phyloP scores from a whole-genome alignment of 1,284 basidiomycete genomes.

The Naganishia sp. region DNA sequence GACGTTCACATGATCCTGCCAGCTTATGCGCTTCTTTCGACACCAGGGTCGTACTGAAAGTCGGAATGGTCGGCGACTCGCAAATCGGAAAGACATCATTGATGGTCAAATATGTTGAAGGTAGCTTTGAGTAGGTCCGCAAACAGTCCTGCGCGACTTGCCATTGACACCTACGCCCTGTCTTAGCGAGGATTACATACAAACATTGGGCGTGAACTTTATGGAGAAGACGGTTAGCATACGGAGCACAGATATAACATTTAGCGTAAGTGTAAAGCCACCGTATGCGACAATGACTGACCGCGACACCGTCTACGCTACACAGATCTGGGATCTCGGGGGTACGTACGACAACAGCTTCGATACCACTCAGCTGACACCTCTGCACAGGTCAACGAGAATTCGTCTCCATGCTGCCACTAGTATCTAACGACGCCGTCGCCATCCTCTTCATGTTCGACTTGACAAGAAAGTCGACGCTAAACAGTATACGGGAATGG shows the following conservation, averaged over 20 bases:
- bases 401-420: constrained; percentile 97
- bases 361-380: constrained; percentile 5
- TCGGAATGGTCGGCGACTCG: constrained; percentile 98
- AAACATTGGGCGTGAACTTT: constrained; percentile 98
- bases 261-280: constrained; percentile 61
- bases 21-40: too few relatives aligned
- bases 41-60: constrained; percentile 79
- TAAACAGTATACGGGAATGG: constrained; percentile 99
- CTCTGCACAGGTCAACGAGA: constrained; percentile 72
- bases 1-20: too few relatives aligned
- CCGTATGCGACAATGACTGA: too few relatives aligned
- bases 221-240: constrained; percentile 99
- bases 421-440: constrained; percentile 97
- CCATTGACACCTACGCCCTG: neutral
- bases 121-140: constrained; percentile 71
- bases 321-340: constrained; percentile 90
- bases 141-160: neutral
- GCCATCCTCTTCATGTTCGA: constrained; percentile 99
- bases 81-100: constrained; percentile 97
- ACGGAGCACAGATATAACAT: constrained; percentile 95
- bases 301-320: constrained; percentile 9
- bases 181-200: constrained; percentile 88
- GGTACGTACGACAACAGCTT: constrained; percentile 47
- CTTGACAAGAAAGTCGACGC: constrained; percentile 89
- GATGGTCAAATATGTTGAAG: constrained; percentile 98